Conservation (phyloP, 495 filamentous ascomycete genomes). For the Talaromyces borbonicus region DNA sequence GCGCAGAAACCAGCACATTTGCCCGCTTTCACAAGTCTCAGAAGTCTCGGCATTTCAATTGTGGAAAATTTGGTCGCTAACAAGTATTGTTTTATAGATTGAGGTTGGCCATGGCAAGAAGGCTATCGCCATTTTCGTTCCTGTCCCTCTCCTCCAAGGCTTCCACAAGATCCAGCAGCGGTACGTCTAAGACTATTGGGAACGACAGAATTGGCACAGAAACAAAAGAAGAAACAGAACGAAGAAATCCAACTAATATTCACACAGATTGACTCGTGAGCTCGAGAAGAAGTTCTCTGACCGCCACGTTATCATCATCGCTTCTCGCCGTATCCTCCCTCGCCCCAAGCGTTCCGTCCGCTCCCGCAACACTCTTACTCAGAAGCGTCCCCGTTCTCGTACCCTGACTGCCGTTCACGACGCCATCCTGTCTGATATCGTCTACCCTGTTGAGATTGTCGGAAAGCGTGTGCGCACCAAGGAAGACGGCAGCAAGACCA, state of each 20-base stretch:
- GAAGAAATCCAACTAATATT: constrained; percentile 14
- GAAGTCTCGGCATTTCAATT: too few relatives aligned
- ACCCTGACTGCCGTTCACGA: constrained; percentile 98
- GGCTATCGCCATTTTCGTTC: constrained; percentile 99
- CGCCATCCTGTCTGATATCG: constrained; percentile 87
- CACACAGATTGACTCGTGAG: constrained; percentile 85
- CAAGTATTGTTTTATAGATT: constrained; percentile 50
- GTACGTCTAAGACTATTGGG: constrained; percentile 54
- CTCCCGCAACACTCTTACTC: constrained; percentile 83
- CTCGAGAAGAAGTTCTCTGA: constrained; percentile 99
- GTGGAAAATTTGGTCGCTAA: background rate
- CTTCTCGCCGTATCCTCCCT: constrained; percentile 95
- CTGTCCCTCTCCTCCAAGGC: constrained; percentile 85
- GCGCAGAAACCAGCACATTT: too few relatives aligned
- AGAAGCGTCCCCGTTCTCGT: constrained; percentile 96
- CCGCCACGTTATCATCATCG: constrained; percentile 98
- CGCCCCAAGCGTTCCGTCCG: constrained; percentile 93
- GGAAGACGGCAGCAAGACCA: constrained; percentile 92
- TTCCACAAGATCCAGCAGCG: constrained; percentile 99
- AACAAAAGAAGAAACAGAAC: background rate
- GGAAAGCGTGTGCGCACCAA: constrained; percentile 94
- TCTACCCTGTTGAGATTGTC: constrained; percentile 99
- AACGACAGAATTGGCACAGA: background rate
- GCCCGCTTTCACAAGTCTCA: too few relatives aligned
- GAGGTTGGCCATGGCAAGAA: constrained; percentile 99